These are phyloP conservation scores for Yarrowia bubula DNA, from an alignment of 805 yeast species.

Conservation along the genomic window DNA sequence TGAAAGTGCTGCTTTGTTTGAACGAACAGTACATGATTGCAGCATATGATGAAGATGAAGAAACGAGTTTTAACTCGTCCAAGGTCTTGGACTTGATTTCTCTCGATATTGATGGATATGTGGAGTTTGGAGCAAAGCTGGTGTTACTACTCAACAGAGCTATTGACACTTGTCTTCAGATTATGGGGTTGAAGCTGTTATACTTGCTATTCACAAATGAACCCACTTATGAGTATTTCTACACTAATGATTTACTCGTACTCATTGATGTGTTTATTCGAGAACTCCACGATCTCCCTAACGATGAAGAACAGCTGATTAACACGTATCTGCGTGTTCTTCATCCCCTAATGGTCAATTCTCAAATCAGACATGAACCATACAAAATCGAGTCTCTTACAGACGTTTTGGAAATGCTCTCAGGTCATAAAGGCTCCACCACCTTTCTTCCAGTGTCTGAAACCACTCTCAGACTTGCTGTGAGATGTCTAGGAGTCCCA, in stretches of 20 bases:
- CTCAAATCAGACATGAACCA: slow-evolving; percentile 55
- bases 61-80: slow-evolving; percentile 37
- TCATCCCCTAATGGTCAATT: slow-evolving; percentile 63
- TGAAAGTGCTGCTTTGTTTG: slow-evolving; percentile 67
- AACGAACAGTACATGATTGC: slow-evolving; percentile 84
- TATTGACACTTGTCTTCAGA: slow-evolving; percentile 65
- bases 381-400: slow-evolving; percentile 59
- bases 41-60: slow-evolving; percentile 16
- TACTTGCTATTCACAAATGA: slow-evolving; percentile 70
- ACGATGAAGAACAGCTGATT: slow-evolving; percentile 55
- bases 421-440: slow-evolving; percentile 24
- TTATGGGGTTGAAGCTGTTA: slow-evolving; percentile 74
- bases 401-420: slow-evolving; percentile 51
- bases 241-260: slow-evolving; percentile 80
- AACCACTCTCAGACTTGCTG: slow-evolving; percentile 35
- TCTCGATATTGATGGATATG: slow-evolving; percentile 45
- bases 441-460: slow-evolving; percentile 29
- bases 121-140: slow-evolving; percentile 63
- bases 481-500: slow-evolving; percentile 33
- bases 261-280: slow-evolving; percentile 78
- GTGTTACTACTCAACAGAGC: slow-evolving; percentile 74
- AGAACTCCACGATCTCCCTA: slow-evolving; percentile 69
- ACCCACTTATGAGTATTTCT: slow-evolving; percentile 63
- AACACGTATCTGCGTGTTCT: slow-evolving; percentile 73
- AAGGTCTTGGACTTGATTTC: slow-evolving; percentile 58